Evolutionary conservation across 2,329 filamentous ascomycete species (phyloP).

Genomic region (Monosporascus sp.): DNA sequence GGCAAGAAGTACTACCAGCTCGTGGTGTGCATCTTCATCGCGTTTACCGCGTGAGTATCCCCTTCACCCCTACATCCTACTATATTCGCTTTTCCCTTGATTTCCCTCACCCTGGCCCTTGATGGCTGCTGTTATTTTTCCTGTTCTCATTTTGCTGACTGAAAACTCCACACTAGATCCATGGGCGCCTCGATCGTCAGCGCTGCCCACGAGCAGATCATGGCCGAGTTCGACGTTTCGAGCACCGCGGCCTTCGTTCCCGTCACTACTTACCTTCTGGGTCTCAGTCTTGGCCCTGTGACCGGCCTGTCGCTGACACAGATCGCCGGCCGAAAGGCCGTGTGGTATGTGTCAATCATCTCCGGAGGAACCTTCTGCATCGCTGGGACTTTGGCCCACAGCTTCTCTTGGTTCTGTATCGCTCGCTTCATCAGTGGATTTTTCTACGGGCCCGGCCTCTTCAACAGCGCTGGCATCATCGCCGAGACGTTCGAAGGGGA

Average conservation of each 20-base stretch:
- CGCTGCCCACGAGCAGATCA: conserved; percentile 40
- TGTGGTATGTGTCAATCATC: conserved; percentile 44
- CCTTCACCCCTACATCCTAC: not conserved
- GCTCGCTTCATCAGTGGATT: conserved; percentile 54
- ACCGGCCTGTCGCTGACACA: conserved; percentile 57
- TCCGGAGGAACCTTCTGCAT: conserved; percentile 51
- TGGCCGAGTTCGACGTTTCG: conserved; percentile 48
- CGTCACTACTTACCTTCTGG: conserved; percentile 55
- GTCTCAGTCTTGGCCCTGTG: conserved; percentile 55
- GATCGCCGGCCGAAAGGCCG: conserved; percentile 47
- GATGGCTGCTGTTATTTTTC: too few species aligned
- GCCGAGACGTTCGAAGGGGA: conserved; percentile 42
- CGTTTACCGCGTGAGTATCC: not conserved
- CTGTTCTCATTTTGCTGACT: not conserved
- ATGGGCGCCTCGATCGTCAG: conserved; percentile 51
- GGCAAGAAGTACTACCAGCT: not conserved
- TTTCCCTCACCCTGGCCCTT: not conserved
- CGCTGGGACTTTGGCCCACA: conserved; percentile 47
- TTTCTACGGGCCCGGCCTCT: conserved; percentile 42
- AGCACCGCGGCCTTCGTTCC: conserved; percentile 54
- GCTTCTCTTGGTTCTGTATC: conserved; percentile 46
- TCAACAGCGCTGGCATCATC: conserved; percentile 45
- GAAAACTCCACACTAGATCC: conserved; percentile 33
- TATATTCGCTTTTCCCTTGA: not conserved
- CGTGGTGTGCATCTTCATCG: not conserved